Conservation (phyloP, 805 yeast genomes). For the Candida endomychidarum region DNA sequence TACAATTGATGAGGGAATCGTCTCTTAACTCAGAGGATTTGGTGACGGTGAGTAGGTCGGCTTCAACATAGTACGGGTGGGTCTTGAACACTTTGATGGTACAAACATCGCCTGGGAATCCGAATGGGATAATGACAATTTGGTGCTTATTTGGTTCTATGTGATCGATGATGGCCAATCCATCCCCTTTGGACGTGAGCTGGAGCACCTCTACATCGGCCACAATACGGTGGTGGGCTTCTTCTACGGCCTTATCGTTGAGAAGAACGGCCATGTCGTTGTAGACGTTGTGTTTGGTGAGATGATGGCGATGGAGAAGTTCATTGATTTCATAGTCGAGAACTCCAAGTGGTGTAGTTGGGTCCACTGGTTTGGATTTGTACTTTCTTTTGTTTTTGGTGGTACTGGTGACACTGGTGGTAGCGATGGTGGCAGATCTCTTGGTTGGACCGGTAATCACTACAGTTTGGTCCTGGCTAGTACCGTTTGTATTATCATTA, state of each 20-base stretch:
- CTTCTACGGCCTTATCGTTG: slow-evolving; percentile 51
- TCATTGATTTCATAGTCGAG: slow-evolving; percentile 70
- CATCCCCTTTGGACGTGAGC: slow-evolving; percentile 83
- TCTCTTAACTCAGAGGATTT: slow-evolving; percentile 39
- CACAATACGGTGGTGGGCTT: slow-evolving; percentile 58
- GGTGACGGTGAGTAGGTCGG: slow-evolving; percentile 63
- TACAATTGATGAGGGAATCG: slow-evolving; percentile 64
- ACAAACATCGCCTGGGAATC: slow-evolving; percentile 81
- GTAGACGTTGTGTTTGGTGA: slow-evolving; percentile 47
- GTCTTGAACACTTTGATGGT: slow-evolving; percentile 72
- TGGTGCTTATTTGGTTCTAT: slow-evolving; percentile 45
- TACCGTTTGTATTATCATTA: too few relatives aligned
- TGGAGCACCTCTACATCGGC: slow-evolving; percentile 55
- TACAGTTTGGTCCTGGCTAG: too few relatives aligned
- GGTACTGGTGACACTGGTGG: too few relatives aligned
- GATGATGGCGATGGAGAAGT: slow-evolving; percentile 42
- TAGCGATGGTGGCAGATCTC: too few relatives aligned
- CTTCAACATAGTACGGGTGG: slow-evolving; percentile 69
- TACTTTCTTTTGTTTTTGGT: slow-evolving; percentile 47
- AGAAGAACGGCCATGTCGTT: slow-evolving; percentile 69
- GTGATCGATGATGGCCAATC: slow-evolving; percentile 66
- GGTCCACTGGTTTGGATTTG: slow-evolving; percentile 63
- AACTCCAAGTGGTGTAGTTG: slow-evolving; percentile 80
- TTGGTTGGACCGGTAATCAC: too few relatives aligned
- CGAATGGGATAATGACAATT: slow-evolving; percentile 80